Base-by-base conservation (phyloP, 2,329 filamentous ascomycete genomes). In the Arthrobotrys sphaeroides region DNA sequence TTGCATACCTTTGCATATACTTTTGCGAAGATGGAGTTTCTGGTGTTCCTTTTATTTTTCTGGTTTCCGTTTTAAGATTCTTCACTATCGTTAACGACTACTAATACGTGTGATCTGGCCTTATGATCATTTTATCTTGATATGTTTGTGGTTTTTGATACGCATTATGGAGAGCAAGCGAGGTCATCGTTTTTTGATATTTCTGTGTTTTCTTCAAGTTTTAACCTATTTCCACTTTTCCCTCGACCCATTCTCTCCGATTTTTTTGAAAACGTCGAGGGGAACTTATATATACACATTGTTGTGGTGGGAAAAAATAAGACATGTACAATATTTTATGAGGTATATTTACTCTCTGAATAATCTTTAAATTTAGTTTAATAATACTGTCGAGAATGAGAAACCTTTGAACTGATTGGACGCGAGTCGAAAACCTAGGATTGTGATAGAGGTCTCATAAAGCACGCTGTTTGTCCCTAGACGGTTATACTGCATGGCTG, bases 331-430 rank as follows among this genome's bases (percentile, higher is more conserved):
- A 38, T 59, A 59, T n/a, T n/a, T n/a, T n/a, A n/a, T 26, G 47
- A 33, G 26, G 33, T 53, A 53, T 53, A 53, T 26, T 26, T 53
- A 53, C n/a, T n/a, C n/a, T 53, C 47, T 53, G 47, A 18, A 53
- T 53, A 53, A 53, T 53, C n/a, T n/a, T n/a, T n/a, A n/a, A n/a
- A n/a, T 18, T 53, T 53, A 33, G 47, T 53, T 53, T 53, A 53
- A 53, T 53, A 26, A 53, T 33, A 53, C 20, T 33, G 13, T 28
- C 10, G 16, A 49, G 12, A 49, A 49, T 16, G 16, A 49, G 12
- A 49, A 24, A 47, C 18, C 16, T 42, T 18, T 16, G 16, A 47
- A 13, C 6, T 13, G 13, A 10, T 47, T 5, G 31, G 5, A 38
- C 33, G 33, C 33, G 33, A n/a, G n/a, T n/a, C n/a, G n/a, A n/a